These are phyloP conservation scores for Ceratocystis eucalypticola DNA, from an alignment of 2,329 filamentous ascomycete genomes.

Conservation along the genomic window DNA sequence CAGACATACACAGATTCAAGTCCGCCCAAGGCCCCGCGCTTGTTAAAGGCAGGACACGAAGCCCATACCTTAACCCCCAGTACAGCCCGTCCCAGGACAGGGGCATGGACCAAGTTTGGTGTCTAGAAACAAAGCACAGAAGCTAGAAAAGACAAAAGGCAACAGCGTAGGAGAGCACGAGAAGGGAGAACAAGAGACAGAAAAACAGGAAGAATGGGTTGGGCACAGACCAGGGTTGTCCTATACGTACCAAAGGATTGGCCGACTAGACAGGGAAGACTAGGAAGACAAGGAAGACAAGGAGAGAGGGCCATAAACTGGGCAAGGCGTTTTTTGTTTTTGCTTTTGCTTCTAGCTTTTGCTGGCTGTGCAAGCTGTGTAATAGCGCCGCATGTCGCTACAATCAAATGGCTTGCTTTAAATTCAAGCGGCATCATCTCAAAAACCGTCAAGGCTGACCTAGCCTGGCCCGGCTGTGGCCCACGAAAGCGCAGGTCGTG, in stretches of 20 bases:
- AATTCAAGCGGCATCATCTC: too few species aligned
- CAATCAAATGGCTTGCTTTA: too few species aligned
- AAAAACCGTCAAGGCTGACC: too few species aligned
- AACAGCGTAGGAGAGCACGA: too few species aligned
- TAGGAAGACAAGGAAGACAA: not conserved
- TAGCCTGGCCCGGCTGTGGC: too few species aligned
- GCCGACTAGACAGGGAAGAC: not conserved
- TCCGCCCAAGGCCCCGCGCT: not conserved
- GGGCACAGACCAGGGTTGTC: constrained; percentile 3
- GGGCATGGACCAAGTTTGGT: constrained; percentile 1
- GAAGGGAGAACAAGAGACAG: too few species aligned
- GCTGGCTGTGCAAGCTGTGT: not conserved
- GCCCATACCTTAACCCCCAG: not conserved
- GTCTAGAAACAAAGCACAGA: not conserved
- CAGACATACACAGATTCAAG: not conserved
- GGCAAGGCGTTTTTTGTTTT: not conserved
- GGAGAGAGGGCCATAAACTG: not conserved
- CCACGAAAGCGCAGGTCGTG: too few species aligned
- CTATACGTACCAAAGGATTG: constrained; percentile 1
- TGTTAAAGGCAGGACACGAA: not conserved
- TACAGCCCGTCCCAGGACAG: not conserved
- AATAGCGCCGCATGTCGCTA: too few species aligned
- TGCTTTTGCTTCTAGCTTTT: not conserved
- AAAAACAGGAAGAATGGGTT: too few species aligned
- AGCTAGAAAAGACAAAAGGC: too few species aligned